Conservation (phyloP, 108 stramenopile genomes). For the Stephanodiscus minutulus region DNA sequence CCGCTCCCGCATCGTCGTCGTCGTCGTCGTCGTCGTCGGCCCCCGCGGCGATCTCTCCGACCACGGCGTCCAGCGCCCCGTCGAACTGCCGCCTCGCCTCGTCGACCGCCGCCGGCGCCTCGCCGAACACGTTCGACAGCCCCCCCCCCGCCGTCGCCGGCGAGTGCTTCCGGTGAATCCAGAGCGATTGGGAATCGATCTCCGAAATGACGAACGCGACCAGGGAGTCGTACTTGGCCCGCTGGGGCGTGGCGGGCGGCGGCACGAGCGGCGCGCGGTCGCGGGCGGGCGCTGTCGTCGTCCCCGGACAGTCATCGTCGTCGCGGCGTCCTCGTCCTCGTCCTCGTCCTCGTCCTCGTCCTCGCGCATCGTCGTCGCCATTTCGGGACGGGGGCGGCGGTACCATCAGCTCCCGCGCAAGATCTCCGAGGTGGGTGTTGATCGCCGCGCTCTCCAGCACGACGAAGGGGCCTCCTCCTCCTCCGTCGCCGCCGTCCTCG, state of each 20-base stretch:
- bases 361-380: not conserved
- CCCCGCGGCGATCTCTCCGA: constrained; percentile 36
- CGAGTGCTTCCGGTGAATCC: constrained; percentile 79
- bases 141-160: too few species aligned
- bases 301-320: too few species aligned
- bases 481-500: constrained; percentile 5
- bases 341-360: not conserved
- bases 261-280: constrained; percentile 52
- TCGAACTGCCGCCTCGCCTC: constrained; percentile 71
- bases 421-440: constrained; percentile 77
- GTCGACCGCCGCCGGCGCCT: constrained; percentile 60
- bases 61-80: constrained; percentile 28
- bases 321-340: too few species aligned
- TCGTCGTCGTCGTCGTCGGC: not conserved
- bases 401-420: constrained; percentile 48
- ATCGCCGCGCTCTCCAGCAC: constrained; percentile 78
- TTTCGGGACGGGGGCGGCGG: too few species aligned
- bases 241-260: constrained; percentile 53
- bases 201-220: constrained; percentile 61
- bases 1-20: too few species aligned
- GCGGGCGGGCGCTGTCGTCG: not conserved
- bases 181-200: constrained; percentile 73
- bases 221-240: constrained; percentile 74
- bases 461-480: too few species aligned
- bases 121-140: constrained; percentile 59